Base-by-base conservation (phyloP, 164 flowering plant genomes). In the Aristolochia californica region DNA sequence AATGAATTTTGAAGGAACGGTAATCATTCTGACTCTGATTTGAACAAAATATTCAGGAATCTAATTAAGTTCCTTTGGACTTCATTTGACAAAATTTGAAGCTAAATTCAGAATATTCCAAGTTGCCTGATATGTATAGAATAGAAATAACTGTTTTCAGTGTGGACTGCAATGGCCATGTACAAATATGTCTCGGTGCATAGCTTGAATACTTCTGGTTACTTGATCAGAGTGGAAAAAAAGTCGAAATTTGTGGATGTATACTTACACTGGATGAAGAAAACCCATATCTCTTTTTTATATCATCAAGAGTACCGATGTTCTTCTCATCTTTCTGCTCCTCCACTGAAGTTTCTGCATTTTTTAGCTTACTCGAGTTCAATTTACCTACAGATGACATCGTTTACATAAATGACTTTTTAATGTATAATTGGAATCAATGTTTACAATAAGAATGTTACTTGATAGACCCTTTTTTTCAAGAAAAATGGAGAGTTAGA, bases 251-350 rank as follows among this genome's bases (percentile, higher is more conserved):
- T 48, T 48, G 0, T 5, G 25, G 40, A 53, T 1, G 15, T 16
- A 53, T 14, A 76, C 88, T 80, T 70, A 81, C 88, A 56, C 65
- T 62, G 40, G 78, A 59, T 2, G 62, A 47, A 30, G 84, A 58
- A 70, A 72, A 84, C 10, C 95, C 93, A 55, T 87, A 85, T 74
- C 63, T 90, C 74, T 73, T 87, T 80, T 83, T 90, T 45, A 85
- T 85, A 66, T 82, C 78, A 63, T 85, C 88, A 55, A 83, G 77
- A 54, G 83, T 24, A 51, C 74, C 80, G 21, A 55, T 11, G 43
- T 53, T 53, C 64, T 87, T 77, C 54, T 80, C 80, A 45, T 75
- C 80, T 56, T 75, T 73, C 22, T 57, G 72, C 66, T 78, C 83
- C 57, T 74, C 80, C 5, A 5, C n/a, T 5, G 20, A 20, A 0